Base-by-base conservation (phyloP, 176 grass and related monocot species). In the Avena insularis region DNA sequence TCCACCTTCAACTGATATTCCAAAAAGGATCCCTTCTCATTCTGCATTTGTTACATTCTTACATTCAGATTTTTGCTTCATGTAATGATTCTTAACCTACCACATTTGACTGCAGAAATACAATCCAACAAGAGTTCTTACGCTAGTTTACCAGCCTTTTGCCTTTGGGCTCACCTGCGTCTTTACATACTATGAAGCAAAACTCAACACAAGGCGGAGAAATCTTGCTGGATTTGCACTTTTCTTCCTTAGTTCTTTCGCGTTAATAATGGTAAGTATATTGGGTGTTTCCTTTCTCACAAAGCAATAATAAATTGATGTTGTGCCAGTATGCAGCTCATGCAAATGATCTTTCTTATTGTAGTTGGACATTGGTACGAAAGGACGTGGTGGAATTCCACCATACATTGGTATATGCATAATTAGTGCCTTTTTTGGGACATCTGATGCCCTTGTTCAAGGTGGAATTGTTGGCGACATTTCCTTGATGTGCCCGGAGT, bases 401-500 rank as follows among this genome's bases (percentile, higher is more conserved):
- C 79, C 76, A 11, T 99, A 97, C 81, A 70, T 97, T 21, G 97
- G 97, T 88, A 80, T 99, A 33, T 97, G 97, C 51, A 71, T 93
- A 77, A 85, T 90, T 57, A 99, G 94, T 63, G 97, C 86, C 59
- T 74, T 88, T 77, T 99, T 99, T 97, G 97, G 97, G 62, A 27
- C 80, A n/a, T 94, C 94, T 9, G 94, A 99, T 89, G 97, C 92
- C 8, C 90, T 91, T 81, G 91, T 94, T 65, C 89, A 99, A 90
- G 97, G 90, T 3, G 94, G 94, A 48, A 90, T 99, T 92, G 87
- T 99, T 84, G 97, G 97, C 8, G 97, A 99, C 85, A 91, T 99
- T 53, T 96, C 92, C 20, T 94, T 94, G 12, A 99, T 99, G 97
- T 94, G 91, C 55, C 92, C 94, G 15, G 97, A 97, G 87, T 96